These are phyloP conservation scores for Bremia lactucae DNA, from an alignment of 352 stramenopile species.

Conservation along the genomic window DNA sequence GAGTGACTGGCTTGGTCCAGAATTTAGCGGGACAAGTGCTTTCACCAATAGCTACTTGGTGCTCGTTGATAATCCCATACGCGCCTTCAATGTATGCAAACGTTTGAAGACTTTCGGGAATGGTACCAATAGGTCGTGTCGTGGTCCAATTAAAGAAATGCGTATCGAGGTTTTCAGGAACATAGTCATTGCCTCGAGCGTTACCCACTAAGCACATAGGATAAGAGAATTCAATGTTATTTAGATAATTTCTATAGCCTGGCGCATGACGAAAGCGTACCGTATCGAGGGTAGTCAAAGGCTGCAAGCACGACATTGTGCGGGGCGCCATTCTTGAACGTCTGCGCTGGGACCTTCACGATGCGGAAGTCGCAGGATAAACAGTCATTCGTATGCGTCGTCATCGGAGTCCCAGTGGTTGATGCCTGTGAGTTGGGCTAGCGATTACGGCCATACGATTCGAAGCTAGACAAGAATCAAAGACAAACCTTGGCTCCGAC, in stretches of 20 bases:
- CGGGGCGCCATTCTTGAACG: conserved; percentile 23
- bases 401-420: conserved; percentile 57
- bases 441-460: conserved; percentile 5
- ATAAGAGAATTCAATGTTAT: neutral
- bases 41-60: conserved; percentile 72
- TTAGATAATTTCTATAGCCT: neutral
- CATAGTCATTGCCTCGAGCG: conserved; percentile 50
- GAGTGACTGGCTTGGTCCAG: conserved; percentile 38
- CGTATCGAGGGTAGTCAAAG: conserved; percentile 70
- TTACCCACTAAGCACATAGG: conserved; percentile 30
- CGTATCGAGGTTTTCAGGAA: conserved; percentile 49
- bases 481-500: conserved; percentile 51
- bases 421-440: conserved; percentile 29
- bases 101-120: conserved; percentile 50
- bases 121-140: conserved; percentile 48
- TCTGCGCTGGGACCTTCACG: conserved; percentile 58
- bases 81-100: conserved; percentile 73
- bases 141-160: conserved; percentile 60
- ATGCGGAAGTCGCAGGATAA: conserved; percentile 77
- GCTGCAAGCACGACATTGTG: conserved; percentile 50
- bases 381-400: conserved; percentile 78
- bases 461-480: neutral
- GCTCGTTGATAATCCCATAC: conserved; percentile 80
- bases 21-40: conserved; percentile 69
- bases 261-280: conserved; percentile 10